Percentiles rank a stretch among this genome's conserved stretches.
These are phyloP conservation scores for Rhodotorula sp. DNA, from an alignment of 1,284 basidiomycete species.

Conservation along the genomic window DNA sequence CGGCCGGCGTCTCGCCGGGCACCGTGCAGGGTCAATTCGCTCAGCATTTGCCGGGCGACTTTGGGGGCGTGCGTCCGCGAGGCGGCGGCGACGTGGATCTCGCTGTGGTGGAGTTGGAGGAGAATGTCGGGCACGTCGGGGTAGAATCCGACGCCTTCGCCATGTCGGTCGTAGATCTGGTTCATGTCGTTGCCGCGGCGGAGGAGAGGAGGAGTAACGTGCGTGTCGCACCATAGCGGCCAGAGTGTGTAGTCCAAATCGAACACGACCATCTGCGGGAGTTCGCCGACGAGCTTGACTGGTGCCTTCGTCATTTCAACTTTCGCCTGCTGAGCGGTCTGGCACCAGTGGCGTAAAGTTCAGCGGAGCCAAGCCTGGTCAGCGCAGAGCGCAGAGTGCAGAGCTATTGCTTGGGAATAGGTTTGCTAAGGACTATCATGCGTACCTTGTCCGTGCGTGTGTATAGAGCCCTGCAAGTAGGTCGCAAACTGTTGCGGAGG, in stretches of 20 bases:
- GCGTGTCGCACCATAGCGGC: conserved; percentile 36
- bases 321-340: not conserved
- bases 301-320: not conserved
- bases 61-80: conserved; percentile 69
- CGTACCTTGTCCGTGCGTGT: no score
- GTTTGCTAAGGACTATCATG: no score
- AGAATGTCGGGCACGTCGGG: conserved; percentile 73
- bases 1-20: conserved; percentile 5
- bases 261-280: conserved; percentile 73
- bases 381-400: not conserved
- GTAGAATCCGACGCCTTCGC: conserved; percentile 52
- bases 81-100: conserved; percentile 67
- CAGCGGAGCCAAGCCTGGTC: not conserved
- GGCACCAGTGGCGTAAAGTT: not conserved
- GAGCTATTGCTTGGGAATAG: no score
- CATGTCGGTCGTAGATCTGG: conserved; percentile 60
- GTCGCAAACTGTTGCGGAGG: no score
- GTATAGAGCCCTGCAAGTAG: no score
- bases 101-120: conserved; percentile 56
- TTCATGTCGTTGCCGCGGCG: conserved; percentile 60
- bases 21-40: conserved; percentile 63
- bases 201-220: conserved; percentile 61
- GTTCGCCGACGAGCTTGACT: not conserved
- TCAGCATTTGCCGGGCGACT: conserved; percentile 69
- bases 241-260: conserved; percentile 83